Conservation (phyloP, 208 protist genomes). For the Acanthamoeba triangularis region DNA sequence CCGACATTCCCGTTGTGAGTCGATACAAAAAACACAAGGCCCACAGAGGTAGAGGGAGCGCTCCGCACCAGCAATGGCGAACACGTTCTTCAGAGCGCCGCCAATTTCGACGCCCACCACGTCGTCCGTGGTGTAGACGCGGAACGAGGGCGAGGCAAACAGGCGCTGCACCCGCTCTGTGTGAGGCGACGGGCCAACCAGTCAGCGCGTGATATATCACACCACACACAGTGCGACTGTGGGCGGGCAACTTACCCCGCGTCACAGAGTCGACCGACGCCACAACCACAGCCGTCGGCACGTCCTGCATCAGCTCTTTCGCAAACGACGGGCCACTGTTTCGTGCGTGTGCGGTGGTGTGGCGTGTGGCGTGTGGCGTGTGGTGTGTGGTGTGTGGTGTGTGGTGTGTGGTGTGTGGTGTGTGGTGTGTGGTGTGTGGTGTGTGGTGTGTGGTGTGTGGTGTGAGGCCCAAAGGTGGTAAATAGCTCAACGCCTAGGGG, state of each 20-base stretch:
- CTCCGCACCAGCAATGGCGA: slow-evolving; percentile 83
- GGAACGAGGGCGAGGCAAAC: slow-evolving; percentile 81
- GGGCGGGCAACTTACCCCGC: not conserved
- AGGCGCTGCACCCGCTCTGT: slow-evolving; percentile 75
- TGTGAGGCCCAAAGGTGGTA: too few species aligned
- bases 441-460: too few species aligned
- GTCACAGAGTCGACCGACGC: slow-evolving; percentile 50
- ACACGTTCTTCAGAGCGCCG: slow-evolving; percentile 88
- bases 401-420: not conserved
- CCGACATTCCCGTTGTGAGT: not conserved
- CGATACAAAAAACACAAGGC: not conserved
- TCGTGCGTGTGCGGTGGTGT: too few species aligned
- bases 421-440: not conserved
- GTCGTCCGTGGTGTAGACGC: slow-evolving; percentile 85
- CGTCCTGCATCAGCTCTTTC: slow-evolving; percentile 82
- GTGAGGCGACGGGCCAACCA: not conserved
- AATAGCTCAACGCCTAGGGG: too few species aligned
- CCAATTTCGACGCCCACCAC: slow-evolving; percentile 87
- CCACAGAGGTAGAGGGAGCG: not conserved
- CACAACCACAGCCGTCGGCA: slow-evolving; percentile 82
- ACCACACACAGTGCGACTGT: too few species aligned
- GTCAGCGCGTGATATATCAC: not conserved
- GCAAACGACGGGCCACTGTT: slow-evolving; percentile 85
- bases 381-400: not conserved
- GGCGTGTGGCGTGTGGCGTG: not conserved